Percentiles rank a stretch among this genome's conserved stretches.
phyloP scores from a whole-genome alignment of 306 rosid genomes.

The Pterocarpus macrocarpus region DNA sequence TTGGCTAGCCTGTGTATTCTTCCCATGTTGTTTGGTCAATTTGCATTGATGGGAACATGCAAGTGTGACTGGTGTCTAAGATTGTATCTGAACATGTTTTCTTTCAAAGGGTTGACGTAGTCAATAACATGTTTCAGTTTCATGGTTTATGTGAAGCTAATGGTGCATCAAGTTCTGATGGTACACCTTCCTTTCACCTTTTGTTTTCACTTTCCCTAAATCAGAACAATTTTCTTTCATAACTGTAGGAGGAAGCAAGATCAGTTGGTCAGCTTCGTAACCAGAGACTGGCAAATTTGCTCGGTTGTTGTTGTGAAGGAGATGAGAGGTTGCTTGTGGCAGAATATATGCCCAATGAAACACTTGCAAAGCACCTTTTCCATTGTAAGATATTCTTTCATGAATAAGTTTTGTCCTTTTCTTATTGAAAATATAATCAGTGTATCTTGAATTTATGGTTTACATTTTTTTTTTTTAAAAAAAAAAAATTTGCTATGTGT shows the following conservation, averaged over 20 bases:
- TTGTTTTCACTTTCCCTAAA: slow-evolving; percentile 37
- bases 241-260: slow-evolving; percentile 76
- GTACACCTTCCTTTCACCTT: neutral
- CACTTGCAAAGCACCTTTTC: slow-evolving; percentile 84
- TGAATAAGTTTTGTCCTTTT: slow-evolving; percentile 1
- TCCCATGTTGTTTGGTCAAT: too few species aligned
- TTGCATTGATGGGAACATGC: too few species aligned
- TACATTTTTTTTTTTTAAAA: slow-evolving; percentile 5
- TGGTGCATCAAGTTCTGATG: slow-evolving; percentile 17
- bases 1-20: too few species aligned
- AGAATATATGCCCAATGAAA: slow-evolving; percentile 84
- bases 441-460: slow-evolving; percentile 4
- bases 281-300: slow-evolving; percentile 75
- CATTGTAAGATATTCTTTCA: slow-evolving; percentile 64
- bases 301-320: slow-evolving; percentile 79
- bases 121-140: slow-evolving; percentile 13
- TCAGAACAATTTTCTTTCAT: slow-evolving; percentile 31
- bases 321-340: slow-evolving; percentile 89
- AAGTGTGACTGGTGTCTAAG: neutral
- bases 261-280: slow-evolving; percentile 87
- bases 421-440: slow-evolving; percentile 20
- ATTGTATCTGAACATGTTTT: neutral
- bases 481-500: neutral
- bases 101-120: neutral
- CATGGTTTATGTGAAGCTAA: slow-evolving; percentile 31